A percentile compares a stretch with the other conserved stretches of the same genome.
Conservation (phyloP, 164 flowering plant species). For the Tetrastigma voinierianum region DNA sequence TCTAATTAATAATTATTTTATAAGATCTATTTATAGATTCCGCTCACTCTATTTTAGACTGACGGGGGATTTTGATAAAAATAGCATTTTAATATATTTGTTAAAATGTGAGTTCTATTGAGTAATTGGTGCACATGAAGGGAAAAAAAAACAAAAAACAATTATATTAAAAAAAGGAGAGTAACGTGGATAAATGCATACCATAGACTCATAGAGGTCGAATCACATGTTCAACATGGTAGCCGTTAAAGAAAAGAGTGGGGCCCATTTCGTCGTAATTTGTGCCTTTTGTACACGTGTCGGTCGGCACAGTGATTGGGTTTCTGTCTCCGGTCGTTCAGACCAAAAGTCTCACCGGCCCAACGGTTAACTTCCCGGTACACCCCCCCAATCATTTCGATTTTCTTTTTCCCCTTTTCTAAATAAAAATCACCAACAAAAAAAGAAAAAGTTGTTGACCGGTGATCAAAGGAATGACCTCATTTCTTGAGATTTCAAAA, state of each 20-base stretch:
- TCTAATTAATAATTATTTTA: no score
- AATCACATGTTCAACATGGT: constrained; percentile 11
- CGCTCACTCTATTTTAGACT: no score
- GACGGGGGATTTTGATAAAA: no score
- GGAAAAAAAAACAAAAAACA: background rate
- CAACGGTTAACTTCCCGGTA: constrained; percentile 5
- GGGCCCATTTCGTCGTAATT: background rate
- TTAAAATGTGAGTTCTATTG: no score
- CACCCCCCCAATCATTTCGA: background rate
- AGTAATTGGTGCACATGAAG: no score
- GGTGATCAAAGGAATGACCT: no score
- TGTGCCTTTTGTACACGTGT: constrained; percentile 13
- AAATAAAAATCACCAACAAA: background rate
- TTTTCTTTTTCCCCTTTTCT: background rate
- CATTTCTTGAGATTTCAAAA: no score
- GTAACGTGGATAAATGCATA: background rate
- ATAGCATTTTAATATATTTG: no score
- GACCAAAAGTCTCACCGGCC: constrained; percentile 15
- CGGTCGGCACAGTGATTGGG: constrained; percentile 10
- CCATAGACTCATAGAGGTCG: no score
- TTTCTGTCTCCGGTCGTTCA: constrained; percentile 17
- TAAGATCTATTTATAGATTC: no score
- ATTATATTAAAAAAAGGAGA: background rate
- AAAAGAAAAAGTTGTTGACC: no score
- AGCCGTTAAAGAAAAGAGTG: background rate